phyloP scores from a whole-genome alignment of 1,284 basidiomycete species.

The Ganoderma lucidum region DNA sequence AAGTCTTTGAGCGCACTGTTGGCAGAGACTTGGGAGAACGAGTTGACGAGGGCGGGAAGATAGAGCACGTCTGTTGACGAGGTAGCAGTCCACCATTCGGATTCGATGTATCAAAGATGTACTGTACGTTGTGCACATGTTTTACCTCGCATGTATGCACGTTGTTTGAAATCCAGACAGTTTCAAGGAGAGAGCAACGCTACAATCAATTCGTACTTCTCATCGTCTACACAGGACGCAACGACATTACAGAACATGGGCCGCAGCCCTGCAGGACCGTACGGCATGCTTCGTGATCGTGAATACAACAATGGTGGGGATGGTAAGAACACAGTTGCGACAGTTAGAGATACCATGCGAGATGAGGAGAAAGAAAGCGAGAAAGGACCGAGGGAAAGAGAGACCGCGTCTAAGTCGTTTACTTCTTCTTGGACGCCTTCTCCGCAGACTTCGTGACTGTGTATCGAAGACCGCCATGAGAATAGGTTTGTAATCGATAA shows the following conservation, averaged over 20 bases:
- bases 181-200: conserved; percentile 25
- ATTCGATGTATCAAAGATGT: not conserved
- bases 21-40: conserved; percentile 83
- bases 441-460: conserved; percentile 94
- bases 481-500: conserved; percentile 29
- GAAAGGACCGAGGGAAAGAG: conserved; percentile 52
- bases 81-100: too few relatives aligned
- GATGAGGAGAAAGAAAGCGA: conserved; percentile 53
- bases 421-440: conserved; percentile 97
- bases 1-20: conserved; percentile 90
- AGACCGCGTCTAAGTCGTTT: conserved; percentile 64
- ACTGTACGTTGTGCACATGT: too few relatives aligned
- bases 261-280: conserved; percentile 31
- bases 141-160: too few relatives aligned
- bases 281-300: conserved; percentile 46
- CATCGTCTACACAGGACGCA: conserved; percentile 43
- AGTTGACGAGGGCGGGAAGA: conserved; percentile 49
- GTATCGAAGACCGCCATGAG: not conserved
- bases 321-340: conserved; percentile 48
- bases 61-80: conserved; percentile 81
- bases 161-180: too few relatives aligned
- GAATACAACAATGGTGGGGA: conserved; percentile 51
- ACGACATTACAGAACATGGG: conserved; percentile 46
- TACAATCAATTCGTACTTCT: conserved; percentile 46
- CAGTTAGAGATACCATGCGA: conserved; percentile 55